Percentiles rank a stretch among this genome's conserved stretches.
These are phyloP conservation scores for Tephrocybe sp. DNA, from an alignment of 768 basidiomycete genomes.

Conservation along the genomic window DNA sequence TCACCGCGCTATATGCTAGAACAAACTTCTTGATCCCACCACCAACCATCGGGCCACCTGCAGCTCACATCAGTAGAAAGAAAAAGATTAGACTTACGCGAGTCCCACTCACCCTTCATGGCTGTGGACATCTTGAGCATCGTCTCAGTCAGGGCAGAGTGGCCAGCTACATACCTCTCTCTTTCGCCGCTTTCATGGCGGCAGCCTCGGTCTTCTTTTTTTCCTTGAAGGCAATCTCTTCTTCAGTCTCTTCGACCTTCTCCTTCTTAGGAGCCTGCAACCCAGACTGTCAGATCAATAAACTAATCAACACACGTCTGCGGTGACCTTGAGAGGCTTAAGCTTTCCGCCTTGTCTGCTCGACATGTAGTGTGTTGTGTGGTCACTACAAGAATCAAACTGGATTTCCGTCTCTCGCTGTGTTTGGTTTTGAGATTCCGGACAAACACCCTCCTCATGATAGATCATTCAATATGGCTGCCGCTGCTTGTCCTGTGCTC, in stretches of 20 bases:
- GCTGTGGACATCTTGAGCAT: slow-evolving; percentile 33
- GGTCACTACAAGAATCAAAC: background rate
- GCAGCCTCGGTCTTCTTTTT: slow-evolving; percentile 76
- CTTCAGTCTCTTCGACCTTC: slow-evolving; percentile 69
- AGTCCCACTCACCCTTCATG: slow-evolving; percentile 51
- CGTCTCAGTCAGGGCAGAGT: background rate
- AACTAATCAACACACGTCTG: background rate
- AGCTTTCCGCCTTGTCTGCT: slow-evolving; percentile 81
- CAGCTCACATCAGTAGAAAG: slow-evolving; percentile 6
- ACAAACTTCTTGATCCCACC: slow-evolving; percentile 88
- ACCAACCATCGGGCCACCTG: slow-evolving; percentile 69
- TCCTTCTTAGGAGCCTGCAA: slow-evolving; percentile 81
- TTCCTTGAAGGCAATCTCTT: slow-evolving; percentile 71
- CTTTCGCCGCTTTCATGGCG: slow-evolving; percentile 69
- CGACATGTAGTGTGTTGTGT: slow-evolving; percentile 41
- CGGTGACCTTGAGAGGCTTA: slow-evolving; percentile 79
- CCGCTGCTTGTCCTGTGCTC: background rate
- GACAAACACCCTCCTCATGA: slow-evolving; percentile 11
- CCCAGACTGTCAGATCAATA: slow-evolving; percentile 8
- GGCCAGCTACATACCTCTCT: slow-evolving; percentile 53
- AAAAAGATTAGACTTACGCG: background rate
- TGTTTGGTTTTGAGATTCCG: slow-evolving; percentile 8
- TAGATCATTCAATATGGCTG: background rate
- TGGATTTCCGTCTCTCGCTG: too few species aligned
- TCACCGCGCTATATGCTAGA: slow-evolving; percentile 2